Percentiles rank a stretch among this genome's conserved stretches.
Evolutionary conservation across 116 monocot species (phyloP).

Genomic region (Dioscorea cayenensis): DNA sequence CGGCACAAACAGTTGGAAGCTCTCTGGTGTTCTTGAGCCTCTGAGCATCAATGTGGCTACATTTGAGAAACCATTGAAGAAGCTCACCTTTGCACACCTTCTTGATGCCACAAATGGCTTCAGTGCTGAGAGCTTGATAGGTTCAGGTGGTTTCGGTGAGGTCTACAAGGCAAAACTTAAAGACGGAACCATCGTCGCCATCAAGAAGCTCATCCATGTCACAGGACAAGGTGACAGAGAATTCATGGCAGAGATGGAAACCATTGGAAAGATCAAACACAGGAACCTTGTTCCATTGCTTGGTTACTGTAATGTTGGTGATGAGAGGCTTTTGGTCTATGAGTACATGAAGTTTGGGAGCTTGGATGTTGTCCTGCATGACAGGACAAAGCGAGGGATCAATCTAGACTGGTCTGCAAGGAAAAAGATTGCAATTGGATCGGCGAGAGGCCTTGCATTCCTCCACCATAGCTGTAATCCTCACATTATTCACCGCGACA

Average conservation of each 20-base stretch:
- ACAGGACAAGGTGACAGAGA: conserved; percentile 79
- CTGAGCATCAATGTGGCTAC: conserved; percentile 74
- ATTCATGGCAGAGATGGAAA: conserved; percentile 96
- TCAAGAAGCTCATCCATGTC: conserved; percentile 80
- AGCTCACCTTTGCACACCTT: conserved; percentile 74
- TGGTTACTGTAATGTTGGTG: conserved; percentile 93
- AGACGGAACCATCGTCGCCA: conserved; percentile 57
- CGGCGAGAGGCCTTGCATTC: conserved; percentile 82
- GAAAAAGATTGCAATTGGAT: conserved; percentile 79
- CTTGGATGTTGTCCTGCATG: conserved; percentile 61
- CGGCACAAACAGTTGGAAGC: conserved; percentile 45
- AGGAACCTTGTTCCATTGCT: conserved; percentile 83
- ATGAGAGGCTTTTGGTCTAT: conserved; percentile 81
- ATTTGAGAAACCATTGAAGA: conserved; percentile 74
- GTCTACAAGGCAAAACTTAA: conserved; percentile 73
- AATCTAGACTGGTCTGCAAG: conserved; percentile 61
- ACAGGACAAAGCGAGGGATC: conserved; percentile 14
- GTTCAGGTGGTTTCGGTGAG: conserved; percentile 90
- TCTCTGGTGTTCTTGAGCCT: conserved; percentile 42
- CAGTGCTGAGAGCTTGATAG: conserved; percentile 73
- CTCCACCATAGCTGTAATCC: conserved; percentile 97
- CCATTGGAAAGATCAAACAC: conserved; percentile 91
- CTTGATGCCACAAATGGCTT: conserved; percentile 89
- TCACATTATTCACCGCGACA: conserved; percentile 95
- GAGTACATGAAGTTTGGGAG: conserved; percentile 94